Evolutionary conservation across 257 asterid genomes (phyloP), one percentile per base, ranked within the genome.

Genomic region (Solanum clarkiae): DNA sequence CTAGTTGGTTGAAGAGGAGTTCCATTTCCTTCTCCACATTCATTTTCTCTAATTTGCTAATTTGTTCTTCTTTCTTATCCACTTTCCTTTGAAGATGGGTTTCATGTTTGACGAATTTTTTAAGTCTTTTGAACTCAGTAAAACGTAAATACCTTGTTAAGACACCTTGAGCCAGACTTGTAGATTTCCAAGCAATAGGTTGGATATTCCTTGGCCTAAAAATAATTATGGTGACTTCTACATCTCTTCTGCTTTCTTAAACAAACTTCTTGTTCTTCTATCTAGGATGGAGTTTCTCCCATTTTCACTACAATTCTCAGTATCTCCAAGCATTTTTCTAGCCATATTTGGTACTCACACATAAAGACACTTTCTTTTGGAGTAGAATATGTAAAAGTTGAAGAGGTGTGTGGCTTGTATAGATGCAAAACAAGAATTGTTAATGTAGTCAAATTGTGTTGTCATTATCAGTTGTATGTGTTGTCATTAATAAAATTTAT

Each of bases 201-300:
- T 60, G 56, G 26, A 85, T 89, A 56, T 85, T 88, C 2, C 57
- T 36, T 5, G 81, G 89, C 49, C 6, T 36, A 42, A 54, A 85
- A 56, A 89, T 66, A 49, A 90, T 62, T 36, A 90, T 77, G n/a
- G 42, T 72, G 45, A 90, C 63, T 69, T 86, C 90, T 63, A 86
- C 69, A 4, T 85, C 87, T 92, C 94, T 1, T 80, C 4, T 10
- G 91, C 91, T 83, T 90, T 89, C 79, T 88, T 92, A 16, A 84
- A 89, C 75, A 90, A 84, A 71, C 84, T 32, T 29, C 0, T 88
- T 45, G 51, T 9, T 45, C 51, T 45, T 45, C 10, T 45, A 8
- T 45, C 51, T 8, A 45, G 8, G 10, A 45, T 8, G 12, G 51
- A 8, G 51, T 45, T 45, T 45, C 51, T 45, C 8, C 9, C 11